Percentiles rank a stretch among this genome's conserved stretches.
phyloP scores from a whole-genome alignment of 2,329 filamentous ascomycete species.

The Trichothecium sympodiale region DNA sequence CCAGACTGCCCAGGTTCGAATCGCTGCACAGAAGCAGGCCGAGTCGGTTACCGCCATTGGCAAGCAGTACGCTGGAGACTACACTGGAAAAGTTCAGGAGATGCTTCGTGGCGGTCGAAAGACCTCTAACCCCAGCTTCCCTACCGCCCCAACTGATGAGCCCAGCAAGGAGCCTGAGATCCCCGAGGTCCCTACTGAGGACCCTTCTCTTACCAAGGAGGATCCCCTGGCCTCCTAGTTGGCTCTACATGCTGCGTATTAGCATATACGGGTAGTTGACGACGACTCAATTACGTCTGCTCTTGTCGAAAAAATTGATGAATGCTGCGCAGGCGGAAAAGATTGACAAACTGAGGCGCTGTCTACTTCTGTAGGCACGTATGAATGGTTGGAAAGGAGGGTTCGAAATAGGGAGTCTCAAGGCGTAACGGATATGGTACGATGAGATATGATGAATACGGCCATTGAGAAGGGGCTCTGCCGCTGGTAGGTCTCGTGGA shows the following conservation, averaged over 20 bases:
- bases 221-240: constrained; percentile 13
- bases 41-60: constrained; percentile 50
- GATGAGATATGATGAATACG: too few species aligned
- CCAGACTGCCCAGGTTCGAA: constrained; percentile 52
- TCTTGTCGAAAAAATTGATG: too few species aligned
- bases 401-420: too few species aligned
- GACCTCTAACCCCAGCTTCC: constrained; percentile 26
- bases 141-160: constrained; percentile 24
- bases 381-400: background rate
- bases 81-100: constrained; percentile 56
- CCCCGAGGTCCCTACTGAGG: constrained; percentile 9
- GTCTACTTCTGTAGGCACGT: constrained; percentile 6
- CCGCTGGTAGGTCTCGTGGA: too few species aligned
- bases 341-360: too few species aligned
- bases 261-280: too few species aligned
- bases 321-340: too few species aligned
- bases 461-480: too few species aligned
- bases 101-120: constrained; percentile 41
- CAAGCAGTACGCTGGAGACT: constrained; percentile 59
- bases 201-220: constrained; percentile 14
- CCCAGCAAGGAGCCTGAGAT: constrained; percentile 15
- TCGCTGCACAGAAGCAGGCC: constrained; percentile 52
- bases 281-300: too few species aligned
- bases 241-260: background rate
- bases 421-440: too few species aligned